Evolutionary conservation across 495 filamentous ascomycete species (phyloP).

Genomic region (Neurospora discreta): DNA sequence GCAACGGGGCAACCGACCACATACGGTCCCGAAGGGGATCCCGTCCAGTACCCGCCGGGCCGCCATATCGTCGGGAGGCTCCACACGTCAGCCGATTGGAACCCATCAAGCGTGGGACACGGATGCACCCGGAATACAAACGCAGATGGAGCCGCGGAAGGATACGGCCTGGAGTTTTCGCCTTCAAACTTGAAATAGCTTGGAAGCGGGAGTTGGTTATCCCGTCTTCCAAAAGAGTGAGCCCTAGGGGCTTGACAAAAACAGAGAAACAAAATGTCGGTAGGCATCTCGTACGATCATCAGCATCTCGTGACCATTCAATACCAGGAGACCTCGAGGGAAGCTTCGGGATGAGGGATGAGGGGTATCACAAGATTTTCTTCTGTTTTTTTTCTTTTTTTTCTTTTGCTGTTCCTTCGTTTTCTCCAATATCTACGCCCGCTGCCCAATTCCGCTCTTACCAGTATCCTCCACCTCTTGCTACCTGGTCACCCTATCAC

Average conservation of each 20-base stretch:
- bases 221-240: neutral
- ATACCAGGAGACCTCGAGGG: no score
- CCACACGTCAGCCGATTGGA: neutral
- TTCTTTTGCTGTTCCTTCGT: no score
- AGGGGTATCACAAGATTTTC: constrained; percentile 9
- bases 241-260: neutral
- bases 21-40: neutral
- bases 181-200: neutral
- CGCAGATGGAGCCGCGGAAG: neutral
- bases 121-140: neutral
- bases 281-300: neutral
- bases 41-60: neutral
- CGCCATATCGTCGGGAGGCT: neutral
- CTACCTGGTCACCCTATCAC: neutral
- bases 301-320: no score
- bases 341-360: neutral
- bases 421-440: neutral
- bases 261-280: neutral
- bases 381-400: constrained; percentile 5
- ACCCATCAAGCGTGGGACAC: neutral
- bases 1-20: neutral
- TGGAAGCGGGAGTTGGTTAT: neutral
- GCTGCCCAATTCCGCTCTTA: neutral
- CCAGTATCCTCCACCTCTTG: neutral
- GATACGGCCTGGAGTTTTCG: no score